phyloP scores from a whole-genome alignment of 495 filamentous ascomycete genomes.

The Staphylotrichum tortipilum region DNA sequence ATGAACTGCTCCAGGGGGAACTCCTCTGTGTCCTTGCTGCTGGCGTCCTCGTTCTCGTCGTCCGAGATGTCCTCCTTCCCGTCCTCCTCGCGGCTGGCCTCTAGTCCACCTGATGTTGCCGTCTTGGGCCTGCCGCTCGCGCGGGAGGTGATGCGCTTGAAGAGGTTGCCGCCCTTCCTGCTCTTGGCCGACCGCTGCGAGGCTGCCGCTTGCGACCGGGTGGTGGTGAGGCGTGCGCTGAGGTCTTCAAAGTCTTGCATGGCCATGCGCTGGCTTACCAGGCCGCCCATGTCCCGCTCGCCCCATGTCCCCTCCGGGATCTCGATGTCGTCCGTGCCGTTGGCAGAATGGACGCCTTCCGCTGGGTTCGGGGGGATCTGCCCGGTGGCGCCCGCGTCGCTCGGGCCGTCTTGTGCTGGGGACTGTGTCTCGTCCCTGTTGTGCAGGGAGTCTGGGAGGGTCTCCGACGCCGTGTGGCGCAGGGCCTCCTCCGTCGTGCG shows the following conservation, averaged over 20 bases:
- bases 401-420: not conserved
- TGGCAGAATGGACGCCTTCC: too few relatives aligned
- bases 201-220: slow-evolving; percentile 9
- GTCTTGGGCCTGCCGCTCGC: slow-evolving; percentile 10
- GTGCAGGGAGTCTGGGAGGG: slow-evolving; percentile 16
- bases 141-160: slow-evolving; percentile 15
- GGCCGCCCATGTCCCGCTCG: slow-evolving; percentile 56
- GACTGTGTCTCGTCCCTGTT: slow-evolving; percentile 14
- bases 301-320: slow-evolving; percentile 63
- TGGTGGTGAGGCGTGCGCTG: slow-evolving; percentile 31
- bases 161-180: slow-evolving; percentile 11
- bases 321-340: too few relatives aligned
- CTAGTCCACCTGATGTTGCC: not conserved
- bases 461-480: slow-evolving; percentile 13
- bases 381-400: slow-evolving; percentile 9
- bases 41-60: slow-evolving; percentile 34
- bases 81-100: not conserved
- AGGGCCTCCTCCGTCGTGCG: slow-evolving; percentile 14
- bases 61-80: slow-evolving; percentile 16
- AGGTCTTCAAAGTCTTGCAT: slow-evolving; percentile 67
- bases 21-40: slow-evolving; percentile 29
- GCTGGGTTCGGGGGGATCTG: slow-evolving; percentile 8
- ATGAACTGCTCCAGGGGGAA: slow-evolving; percentile 71
- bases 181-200: slow-evolving; percentile 8
- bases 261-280: slow-evolving; percentile 52